Conservation (phyloP, 257 asterid species). For the Hygrophila difformis region DNA sequence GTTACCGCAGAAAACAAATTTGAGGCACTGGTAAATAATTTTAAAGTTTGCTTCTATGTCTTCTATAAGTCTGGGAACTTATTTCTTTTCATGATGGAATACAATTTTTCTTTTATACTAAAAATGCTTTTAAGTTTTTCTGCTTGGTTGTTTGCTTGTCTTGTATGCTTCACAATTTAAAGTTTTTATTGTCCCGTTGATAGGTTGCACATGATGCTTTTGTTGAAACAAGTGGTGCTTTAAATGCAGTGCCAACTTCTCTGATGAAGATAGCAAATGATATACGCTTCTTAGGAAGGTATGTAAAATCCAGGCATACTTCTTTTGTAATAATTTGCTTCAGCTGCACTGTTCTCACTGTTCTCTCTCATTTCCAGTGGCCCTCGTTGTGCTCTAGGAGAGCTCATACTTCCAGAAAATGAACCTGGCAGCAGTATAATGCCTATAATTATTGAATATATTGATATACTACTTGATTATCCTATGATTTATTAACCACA, state of each 20-base stretch:
- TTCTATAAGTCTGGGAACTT: conserved; percentile 4
- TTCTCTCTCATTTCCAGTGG: conserved; percentile 52
- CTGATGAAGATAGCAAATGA: conserved; percentile 97
- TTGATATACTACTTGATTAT: conserved; percentile 12
- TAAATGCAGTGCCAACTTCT: conserved; percentile 79
- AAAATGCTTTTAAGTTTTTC: background rate
- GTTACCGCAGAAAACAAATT: conserved; percentile 98
- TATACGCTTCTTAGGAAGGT: conserved; percentile 96
- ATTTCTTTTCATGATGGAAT: background rate
- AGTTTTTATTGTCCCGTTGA: conserved; percentile 10
- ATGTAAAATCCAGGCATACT: conserved; percentile 16
- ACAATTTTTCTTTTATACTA: no score
- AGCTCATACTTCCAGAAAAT: conserved; percentile 96
- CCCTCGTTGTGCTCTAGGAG: conserved; percentile 98
- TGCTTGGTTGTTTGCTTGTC: conserved; percentile 8
- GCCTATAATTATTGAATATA: conserved; percentile 53
- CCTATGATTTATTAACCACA: background rate
- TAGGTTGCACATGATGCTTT: conserved; percentile 99
- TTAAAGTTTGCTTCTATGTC: conserved; percentile 19
- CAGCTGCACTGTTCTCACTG: conserved; percentile 20
- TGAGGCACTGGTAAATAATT: conserved; percentile 80
- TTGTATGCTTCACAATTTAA: no score
- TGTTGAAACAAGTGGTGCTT: conserved; percentile 91
- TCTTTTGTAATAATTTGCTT: conserved; percentile 7
- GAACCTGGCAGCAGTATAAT: conserved; percentile 99